A percentile compares a stretch with the other conserved stretches of the same genome.
Conservation (phyloP, 805 yeast species). For the Candida gorgasii region DNA sequence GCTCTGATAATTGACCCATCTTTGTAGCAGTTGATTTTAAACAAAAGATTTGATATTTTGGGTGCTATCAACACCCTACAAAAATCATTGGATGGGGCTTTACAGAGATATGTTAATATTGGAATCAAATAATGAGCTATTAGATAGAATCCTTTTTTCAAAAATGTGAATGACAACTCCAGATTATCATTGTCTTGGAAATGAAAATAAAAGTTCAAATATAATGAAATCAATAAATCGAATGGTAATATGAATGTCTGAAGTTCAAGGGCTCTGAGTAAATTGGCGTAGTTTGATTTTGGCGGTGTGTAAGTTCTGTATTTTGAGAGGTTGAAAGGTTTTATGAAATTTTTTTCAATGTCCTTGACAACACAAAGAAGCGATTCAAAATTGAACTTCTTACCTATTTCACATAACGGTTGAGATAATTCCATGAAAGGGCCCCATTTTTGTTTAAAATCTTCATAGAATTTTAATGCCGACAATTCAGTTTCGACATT, state of each 20-base stretch:
- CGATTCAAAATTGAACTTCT: neutral
- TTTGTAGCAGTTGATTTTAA: constrained; percentile 4
- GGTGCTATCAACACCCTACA: neutral
- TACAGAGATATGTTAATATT: neutral
- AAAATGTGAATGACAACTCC: neutral
- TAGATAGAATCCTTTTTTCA: constrained; percentile 2
- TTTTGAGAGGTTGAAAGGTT: neutral
- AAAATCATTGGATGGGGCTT: neutral
- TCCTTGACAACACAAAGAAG: neutral
- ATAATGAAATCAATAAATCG: constrained; percentile 5
- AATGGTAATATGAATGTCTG: neutral
- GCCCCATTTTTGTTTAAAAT: neutral
- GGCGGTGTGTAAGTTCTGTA: neutral
- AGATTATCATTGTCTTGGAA: neutral
- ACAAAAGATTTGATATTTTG: neutral
- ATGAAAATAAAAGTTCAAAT: neutral
- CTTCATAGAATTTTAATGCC: neutral
- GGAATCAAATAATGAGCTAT: neutral
- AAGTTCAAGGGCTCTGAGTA: neutral
- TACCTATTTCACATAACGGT: neutral
- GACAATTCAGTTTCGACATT: neutral
- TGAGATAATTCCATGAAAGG: constrained; percentile 5
- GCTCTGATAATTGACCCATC: constrained; percentile 1
- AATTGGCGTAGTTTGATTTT: neutral
- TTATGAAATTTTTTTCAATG: constrained; percentile 1